Conservation (phyloP, 768 basidiomycete genomes). For the Phanerochaete sordida region DNA sequence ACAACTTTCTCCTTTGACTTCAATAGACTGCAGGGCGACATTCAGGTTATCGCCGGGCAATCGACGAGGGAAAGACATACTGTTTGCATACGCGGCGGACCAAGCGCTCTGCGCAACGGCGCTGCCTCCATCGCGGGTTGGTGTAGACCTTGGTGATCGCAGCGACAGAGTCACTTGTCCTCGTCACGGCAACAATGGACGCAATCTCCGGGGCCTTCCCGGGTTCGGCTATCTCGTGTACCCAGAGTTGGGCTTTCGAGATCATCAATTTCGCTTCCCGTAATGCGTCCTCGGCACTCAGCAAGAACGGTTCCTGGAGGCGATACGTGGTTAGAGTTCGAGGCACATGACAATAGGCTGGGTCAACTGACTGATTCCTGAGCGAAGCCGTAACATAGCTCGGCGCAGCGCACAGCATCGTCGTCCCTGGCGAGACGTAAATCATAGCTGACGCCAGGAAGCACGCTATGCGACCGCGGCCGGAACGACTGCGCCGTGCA, state of each 20-base stretch:
- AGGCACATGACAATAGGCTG: not conserved
- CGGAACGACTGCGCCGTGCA: constrained; percentile 44
- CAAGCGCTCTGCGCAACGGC: constrained; percentile 59
- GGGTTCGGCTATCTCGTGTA: constrained; percentile 42
- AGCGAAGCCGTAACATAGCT: constrained; percentile 55
- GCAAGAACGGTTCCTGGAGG: constrained; percentile 50
- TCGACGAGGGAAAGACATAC: constrained; percentile 31
- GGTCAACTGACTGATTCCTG: constrained; percentile 50
- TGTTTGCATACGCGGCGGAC: constrained; percentile 53
- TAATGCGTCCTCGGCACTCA: constrained; percentile 38
- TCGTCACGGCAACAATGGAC: constrained; percentile 65
- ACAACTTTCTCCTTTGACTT: constrained; percentile 45
- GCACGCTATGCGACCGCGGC: not conserved
- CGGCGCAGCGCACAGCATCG: constrained; percentile 36
- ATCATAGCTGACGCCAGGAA: constrained; percentile 26
- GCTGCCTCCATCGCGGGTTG: constrained; percentile 43
- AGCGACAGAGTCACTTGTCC: constrained; percentile 52
- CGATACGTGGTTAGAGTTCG: not conserved
- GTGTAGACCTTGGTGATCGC: constrained; percentile 77
- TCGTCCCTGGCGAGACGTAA: constrained; percentile 40
- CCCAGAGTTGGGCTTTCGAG: constrained; percentile 49
- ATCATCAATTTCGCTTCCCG: constrained; percentile 53
- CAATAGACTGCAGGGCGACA: constrained; percentile 27
- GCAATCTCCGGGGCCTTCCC: constrained; percentile 40
- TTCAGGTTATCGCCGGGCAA: not conserved